Percentiles rank a stretch among this genome's conserved stretches.
phyloP scores from a whole-genome alignment of 75 land plant genomes.

The Selaginella tamariscina region DNA sequence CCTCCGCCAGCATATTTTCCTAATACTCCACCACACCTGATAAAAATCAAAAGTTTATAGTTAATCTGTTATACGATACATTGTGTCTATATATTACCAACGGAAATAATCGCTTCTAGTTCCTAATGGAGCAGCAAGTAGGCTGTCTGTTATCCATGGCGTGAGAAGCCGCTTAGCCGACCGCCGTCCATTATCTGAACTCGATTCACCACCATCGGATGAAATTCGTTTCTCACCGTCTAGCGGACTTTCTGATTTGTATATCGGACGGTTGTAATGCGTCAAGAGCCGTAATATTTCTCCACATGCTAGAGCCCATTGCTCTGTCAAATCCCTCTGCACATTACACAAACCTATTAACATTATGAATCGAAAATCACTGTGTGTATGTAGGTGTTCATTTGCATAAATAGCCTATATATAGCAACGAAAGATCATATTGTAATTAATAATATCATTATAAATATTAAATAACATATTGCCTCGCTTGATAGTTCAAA shows the following conservation, averaged over 20 bases:
- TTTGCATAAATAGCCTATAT: too few species aligned
- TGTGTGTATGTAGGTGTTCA: too few species aligned
- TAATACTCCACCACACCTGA: conserved; percentile 94
- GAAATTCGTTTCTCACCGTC: conserved; percentile 35
- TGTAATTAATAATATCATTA: too few species aligned
- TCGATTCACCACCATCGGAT: conserved; percentile 32
- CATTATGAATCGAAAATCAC: too few species aligned
- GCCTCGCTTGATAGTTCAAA: conserved; percentile 72
- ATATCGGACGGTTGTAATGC: conserved; percentile 80
- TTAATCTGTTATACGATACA: too few species aligned
- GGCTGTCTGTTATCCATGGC: conserved; percentile 92
- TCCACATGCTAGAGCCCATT: conserved; percentile 88
- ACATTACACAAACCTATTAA: too few species aligned
- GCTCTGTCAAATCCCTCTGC: conserved; percentile 80
- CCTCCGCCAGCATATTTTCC: conserved; percentile 89
- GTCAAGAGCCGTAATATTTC: conserved; percentile 78
- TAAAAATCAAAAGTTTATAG: too few species aligned
- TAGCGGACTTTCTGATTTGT: conserved; percentile 32
- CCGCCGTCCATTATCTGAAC: background rate
- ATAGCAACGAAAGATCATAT: too few species aligned
- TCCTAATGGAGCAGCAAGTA: conserved; percentile 76
- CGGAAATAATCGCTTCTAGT: conserved; percentile 84
- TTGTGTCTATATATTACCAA: conserved; percentile 49
- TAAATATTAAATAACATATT: too few species aligned
- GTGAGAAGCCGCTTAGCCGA: conserved; percentile 54